phyloP scores from a whole-genome alignment of 106 monocot species.

The Dendrobium catenatum region DNA sequence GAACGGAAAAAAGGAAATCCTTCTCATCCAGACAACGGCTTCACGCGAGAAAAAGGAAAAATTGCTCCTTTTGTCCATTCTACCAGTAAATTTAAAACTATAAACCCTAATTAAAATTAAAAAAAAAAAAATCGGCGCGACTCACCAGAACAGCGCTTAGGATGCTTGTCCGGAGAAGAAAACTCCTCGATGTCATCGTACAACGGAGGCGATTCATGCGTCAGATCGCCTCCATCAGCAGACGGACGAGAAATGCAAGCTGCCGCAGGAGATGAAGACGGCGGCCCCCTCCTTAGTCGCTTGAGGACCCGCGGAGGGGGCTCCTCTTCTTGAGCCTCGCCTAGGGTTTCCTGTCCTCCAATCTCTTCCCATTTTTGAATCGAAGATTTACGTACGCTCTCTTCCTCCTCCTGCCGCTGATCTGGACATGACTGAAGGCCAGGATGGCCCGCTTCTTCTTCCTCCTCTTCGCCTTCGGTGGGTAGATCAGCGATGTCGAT shows the following conservation, averaged over 20 bases:
- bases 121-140: too few species aligned
- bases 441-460: neutral
- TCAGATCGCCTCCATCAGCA: neutral
- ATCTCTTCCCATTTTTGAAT: constrained; percentile 2
- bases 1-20: too few species aligned
- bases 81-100: too few species aligned
- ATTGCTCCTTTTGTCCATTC: too few species aligned
- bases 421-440: neutral
- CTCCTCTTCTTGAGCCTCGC: constrained; percentile 2
- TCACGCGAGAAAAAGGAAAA: too few species aligned
- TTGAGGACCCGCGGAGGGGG: constrained; percentile 28
- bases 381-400: neutral
- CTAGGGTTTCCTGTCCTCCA: neutral
- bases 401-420: neutral
- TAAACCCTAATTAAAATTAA: too few species aligned
- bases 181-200: constrained; percentile 89
- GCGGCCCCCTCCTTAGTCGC: constrained; percentile 40
- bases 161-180: constrained; percentile 58
- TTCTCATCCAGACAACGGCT: too few species aligned
- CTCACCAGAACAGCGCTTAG: constrained; percentile 25
- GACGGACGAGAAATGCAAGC: neutral
- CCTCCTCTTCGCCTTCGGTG: constrained; percentile 2
- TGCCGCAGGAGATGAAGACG: constrained; percentile 6
- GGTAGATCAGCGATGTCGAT: neutral
- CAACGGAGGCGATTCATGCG: neutral